A percentile compares a stretch with the other conserved stretches of the same genome.
phyloP scores from a whole-genome alignment of 2,329 filamentous ascomycete genomes.

The Aureobasidium mangrovei region DNA sequence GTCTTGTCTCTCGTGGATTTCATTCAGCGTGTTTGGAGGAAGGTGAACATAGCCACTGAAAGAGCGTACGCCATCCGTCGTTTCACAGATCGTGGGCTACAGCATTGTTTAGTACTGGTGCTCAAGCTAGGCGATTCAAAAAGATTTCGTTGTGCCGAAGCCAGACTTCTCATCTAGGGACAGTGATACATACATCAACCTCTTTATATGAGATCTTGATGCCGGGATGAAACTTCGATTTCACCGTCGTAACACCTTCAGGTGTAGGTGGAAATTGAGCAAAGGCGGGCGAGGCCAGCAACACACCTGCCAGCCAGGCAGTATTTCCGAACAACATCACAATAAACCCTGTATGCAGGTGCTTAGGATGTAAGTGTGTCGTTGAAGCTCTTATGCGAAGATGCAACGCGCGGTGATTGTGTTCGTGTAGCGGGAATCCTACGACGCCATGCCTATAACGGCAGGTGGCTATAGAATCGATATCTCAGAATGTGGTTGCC shows the following conservation, averaged over 20 bases:
- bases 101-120: background rate
- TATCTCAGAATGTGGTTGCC: conserved; percentile 1
- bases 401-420: background rate
- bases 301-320: background rate
- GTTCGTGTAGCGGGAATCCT: background rate
- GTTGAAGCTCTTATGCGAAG: background rate
- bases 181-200: conserved; percentile 23
- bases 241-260: conserved; percentile 32
- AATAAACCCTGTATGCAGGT: too few species aligned
- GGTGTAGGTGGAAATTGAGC: conserved; percentile 33
- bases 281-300: conserved; percentile 11
- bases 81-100: conserved; percentile 35
- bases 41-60: conserved; percentile 30
- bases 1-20: conserved; percentile 20
- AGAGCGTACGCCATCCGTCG: conserved; percentile 39
- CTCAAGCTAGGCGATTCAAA: too few species aligned
- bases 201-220: conserved; percentile 40
- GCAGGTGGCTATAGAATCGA: background rate
- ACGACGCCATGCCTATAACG: conserved; percentile 4
- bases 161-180: too few species aligned
- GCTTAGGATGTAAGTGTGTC: too few species aligned
- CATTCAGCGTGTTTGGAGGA: conserved; percentile 18
- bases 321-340: background rate
- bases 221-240: conserved; percentile 36
- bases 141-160: too few species aligned